These are phyloP conservation scores for Exophiala oligosperma DNA, from an alignment of 2,329 filamentous ascomycete genomes.

Conservation along the genomic window DNA sequence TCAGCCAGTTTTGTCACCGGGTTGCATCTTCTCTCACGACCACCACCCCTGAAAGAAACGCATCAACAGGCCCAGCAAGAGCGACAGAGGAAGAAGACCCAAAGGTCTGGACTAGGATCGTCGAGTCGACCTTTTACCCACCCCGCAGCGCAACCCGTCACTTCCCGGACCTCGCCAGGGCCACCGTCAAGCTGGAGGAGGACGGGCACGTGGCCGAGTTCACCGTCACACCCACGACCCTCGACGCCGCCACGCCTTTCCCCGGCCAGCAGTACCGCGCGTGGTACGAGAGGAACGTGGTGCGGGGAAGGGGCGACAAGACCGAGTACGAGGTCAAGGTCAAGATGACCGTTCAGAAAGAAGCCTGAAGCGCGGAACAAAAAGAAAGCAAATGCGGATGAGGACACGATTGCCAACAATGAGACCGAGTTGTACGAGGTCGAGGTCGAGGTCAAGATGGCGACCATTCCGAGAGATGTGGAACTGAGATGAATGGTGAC, in stretches of 20 bases:
- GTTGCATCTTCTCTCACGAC: background rate
- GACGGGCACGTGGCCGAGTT: conserved; percentile 13
- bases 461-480: no score
- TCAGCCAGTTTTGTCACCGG: background rate
- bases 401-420: no score
- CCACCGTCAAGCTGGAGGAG: conserved; percentile 16
- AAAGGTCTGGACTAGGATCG: background rate
- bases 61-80: no score
- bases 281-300: conserved; percentile 15
- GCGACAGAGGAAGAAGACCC: no score
- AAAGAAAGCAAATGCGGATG: no score
- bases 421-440: no score
- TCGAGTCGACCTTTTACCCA: background rate
- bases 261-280: conserved; percentile 9
- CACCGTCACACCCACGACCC: conserved; percentile 10
- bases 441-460: no score
- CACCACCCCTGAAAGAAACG: no score
- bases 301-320: conserved; percentile 7
- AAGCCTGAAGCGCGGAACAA: background rate
- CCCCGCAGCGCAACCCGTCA: background rate
- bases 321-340: background rate
- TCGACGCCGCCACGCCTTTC: conserved; percentile 1
- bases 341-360: conserved; percentile 3
- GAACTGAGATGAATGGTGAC: no score
- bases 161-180: background rate